Base-by-base conservation (phyloP, 352 stramenopile genomes). In the Elongisporangium prolatum region DNA sequence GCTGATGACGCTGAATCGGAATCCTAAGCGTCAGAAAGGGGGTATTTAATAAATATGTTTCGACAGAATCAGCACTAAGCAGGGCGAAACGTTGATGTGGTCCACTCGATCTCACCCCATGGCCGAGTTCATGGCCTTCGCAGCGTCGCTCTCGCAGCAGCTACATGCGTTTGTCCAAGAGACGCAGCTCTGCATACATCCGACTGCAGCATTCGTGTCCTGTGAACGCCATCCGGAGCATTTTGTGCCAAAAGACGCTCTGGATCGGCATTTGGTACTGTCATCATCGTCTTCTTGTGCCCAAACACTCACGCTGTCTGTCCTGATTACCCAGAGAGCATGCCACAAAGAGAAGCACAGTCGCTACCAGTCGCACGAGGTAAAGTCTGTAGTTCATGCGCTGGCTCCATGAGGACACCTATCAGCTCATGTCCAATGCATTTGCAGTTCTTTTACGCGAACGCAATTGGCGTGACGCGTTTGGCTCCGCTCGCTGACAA, bases 251-350 rank as follows among this genome's bases (percentile, higher is more conserved):
- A 56, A 60, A 49, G 17, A 49, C 20, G 65, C 67, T 14, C 58
- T 86, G 38, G 59, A 67, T 22, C 56, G 28, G 38, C 77, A 88
- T 62, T 68, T 80, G 69, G 77, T 88, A 55, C n/a, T 40, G 4
- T n/a, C 21, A 2, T 18, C 7, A 34, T 34, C 4, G 25, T 51
- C 34, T 17, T 28, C 18, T 8, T 28, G 14, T 2, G 21, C n/a
- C n/a, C n/a, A 21, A 1, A 6, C 17, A 1, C 37, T 37, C 22
- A 50, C 58, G 17, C 11, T 18, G 28, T 21, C 16, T 50, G n/a
- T 22, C 17, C 13, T 11, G 9, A 18, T 17, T 37, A n/a, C 6
- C 17, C 40, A 37, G 18, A n/a, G 18, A 18, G n/a, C 2, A 37
- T 38, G n/a, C n/a, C 48, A 38, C 59, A 38, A 62, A 24, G 18